Evolutionary conservation across 2,329 filamentous ascomycete genomes (phyloP), one percentile per base, ranked within the genome.

Genomic region (Alternaria alternata): DNA sequence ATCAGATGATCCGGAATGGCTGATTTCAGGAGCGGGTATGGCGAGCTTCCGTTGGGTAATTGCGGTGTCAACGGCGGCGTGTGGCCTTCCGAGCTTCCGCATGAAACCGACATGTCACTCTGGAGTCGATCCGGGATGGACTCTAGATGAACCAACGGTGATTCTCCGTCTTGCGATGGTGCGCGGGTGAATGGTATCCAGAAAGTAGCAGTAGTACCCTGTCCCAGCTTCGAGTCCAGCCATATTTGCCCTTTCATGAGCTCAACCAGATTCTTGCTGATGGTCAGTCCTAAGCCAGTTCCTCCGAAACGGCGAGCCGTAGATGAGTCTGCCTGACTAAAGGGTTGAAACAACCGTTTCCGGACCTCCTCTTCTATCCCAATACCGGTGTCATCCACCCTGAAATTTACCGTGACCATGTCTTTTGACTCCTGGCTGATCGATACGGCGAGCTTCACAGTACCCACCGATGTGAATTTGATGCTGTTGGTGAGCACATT

Each of bases 301-400:
- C 91, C 91, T 39, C 91, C 91, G 74, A 93, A 94, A n/a, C 88
- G 85, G 54, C 91, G 83, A 18, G 91, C 91, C 0, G 91, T 94
- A 4, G 91, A 93, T 1, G 91, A 88, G 71, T 94, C 92, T 5
- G 91, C 91, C 76, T 95, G 92, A 62, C 88, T 91, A 76, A 94
- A 95, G 0, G 92, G 91, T 65, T 90, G 89, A 79, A 94, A 95
- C 1, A 94, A 81, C 38, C 86, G 86, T 69, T 88, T 88, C 18
- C 88, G 85, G 5, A 93, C 90, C 57, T 92, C 89, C 48, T 93
- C 89, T 64, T 93, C 89, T 32, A 94, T 94, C 4, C 91, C 91
- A 51, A 94, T 93, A 0, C 92, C 91, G 0, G 90, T 92, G 66
- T 95, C 92, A 74, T 91, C 87, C 6, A 95, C 85, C 0, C 86